Conservation (phyloP, 73 alveolate species). For the Halteria grandinella region DNA sequence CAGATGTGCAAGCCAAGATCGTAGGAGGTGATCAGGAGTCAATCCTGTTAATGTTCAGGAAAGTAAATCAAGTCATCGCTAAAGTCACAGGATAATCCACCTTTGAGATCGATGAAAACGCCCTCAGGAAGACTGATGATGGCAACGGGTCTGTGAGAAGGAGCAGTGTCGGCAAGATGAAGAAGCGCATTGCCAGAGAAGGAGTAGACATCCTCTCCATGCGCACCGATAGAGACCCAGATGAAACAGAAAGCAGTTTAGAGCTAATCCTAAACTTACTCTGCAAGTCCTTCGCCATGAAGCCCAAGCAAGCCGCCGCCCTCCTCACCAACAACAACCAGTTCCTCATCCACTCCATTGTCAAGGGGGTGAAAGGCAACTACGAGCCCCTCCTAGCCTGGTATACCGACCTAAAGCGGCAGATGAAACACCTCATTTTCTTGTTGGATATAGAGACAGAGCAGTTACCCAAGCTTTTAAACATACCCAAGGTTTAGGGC, state of each 20-base stretch:
- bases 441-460: constrained; percentile 47
- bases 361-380: constrained; percentile 90
- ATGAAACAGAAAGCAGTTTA: constrained; percentile 60
- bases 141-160: too few relatives aligned
- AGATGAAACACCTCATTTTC: constrained; percentile 54
- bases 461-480: constrained; percentile 9
- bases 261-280: constrained; percentile 69
- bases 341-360: constrained; percentile 82
- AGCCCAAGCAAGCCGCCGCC: constrained; percentile 85
- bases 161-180: too few relatives aligned
- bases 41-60: constrained; percentile 24
- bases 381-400: constrained; percentile 79
- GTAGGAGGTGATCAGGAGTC: constrained; percentile 69
- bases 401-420: constrained; percentile 76
- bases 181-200: too few relatives aligned
- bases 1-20: constrained; percentile 70
- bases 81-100: constrained; percentile 39
- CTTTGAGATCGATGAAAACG: constrained; percentile 44
- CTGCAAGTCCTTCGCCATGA: constrained; percentile 67
- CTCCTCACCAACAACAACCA: constrained; percentile 82
- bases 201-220: constrained; percentile 73
- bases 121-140: too few relatives aligned
- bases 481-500: constrained; percentile 29
- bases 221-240: constrained; percentile 66
- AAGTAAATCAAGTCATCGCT: constrained; percentile 31